Base-by-base conservation (phyloP, 108 stramenopile genomes). In the Skeletonema costatum region DNA sequence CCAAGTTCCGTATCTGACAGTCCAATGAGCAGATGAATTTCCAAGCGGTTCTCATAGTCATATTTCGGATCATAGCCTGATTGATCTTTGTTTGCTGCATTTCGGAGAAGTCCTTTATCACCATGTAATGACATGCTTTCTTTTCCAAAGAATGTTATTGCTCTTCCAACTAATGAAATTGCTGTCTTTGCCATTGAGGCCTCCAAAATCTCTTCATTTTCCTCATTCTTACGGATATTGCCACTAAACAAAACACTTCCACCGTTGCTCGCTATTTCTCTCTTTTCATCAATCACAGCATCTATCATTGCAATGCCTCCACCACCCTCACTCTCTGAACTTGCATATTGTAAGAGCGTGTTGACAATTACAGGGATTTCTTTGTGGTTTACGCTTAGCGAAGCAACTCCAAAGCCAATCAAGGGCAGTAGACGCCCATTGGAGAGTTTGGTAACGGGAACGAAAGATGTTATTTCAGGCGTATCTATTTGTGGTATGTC, bases 251-350 rank as follows among this genome's bases (percentile, higher is more conserved):
- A 11, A n/a, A 48, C 51, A 14, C 46, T 46, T 30, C 58, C 70
- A 39, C 25, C 38, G 61, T 71, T 42, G 35, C 29, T 39, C 29
- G 46, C 60, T 29, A 39, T 2, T 39, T 71, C 64, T 31, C 33
- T 66, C 9, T 72, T 56, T 42, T 71, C 70, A 65, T 74, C 67
- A 50, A 73, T 64, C 30, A 80, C 73, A 8, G 80, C 73, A 74
- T 80, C 80, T 46, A 80, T 80, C 73, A 80, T 64, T 8, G 80
- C 73, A 42, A 80, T 74, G 0, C 80, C 80, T 9, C 80, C 80
- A 31, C 80, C 80, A 41, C 80, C 80, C 63, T 74, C 73, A 65
- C 59, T 80, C 25, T 80, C 80, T 21, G 72, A 58, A 38, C 60
- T 63, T 53, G 80, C 73, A 80, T 80, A 80, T 41, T 80, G 68